Evolutionary conservation across 805 yeast species (phyloP), one percentile per base, ranked within the genome.

Genomic region (Ogataea ramenticola): DNA sequence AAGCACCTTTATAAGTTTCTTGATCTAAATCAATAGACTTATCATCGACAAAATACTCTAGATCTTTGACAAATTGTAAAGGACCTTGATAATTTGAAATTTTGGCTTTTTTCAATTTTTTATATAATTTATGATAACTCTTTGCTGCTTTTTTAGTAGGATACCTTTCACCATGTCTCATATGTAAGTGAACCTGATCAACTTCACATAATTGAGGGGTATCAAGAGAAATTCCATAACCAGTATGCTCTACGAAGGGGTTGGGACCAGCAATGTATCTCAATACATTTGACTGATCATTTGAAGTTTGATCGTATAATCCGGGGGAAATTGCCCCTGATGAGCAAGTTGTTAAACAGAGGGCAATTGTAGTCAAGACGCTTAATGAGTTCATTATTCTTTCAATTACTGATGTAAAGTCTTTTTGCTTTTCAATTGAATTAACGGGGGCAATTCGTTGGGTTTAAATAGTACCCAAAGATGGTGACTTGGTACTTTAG

Each of bases 161-260:
- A 55, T 70, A 84, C 50, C 95, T 68, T 60, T 86, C 93, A 19
- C 91, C 95, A 56, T 87, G 95, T 55, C 96, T 74, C 51, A 80
- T 79, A 42, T 83, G 63, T 20, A 84, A 62, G 51, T 82, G 88
- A 10, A 83, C 86, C 60, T 84, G 91, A 51, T 76, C 77, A 44
- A 80, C 66, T 6, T 61, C 53, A 60, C 86, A 80, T 38, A 66
- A 66, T 9, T 60, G 65, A 31, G 84, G 82, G 1, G 67, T 50
- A 10, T 65, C 75, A 19, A 69, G 57, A 15, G 73, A 62, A 34
- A 80, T 70, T 3, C 84, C 85, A 51, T 60, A 74, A 1, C 83
- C 83, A 3, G 64, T 60, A 41, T 66, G 68, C 42, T 71, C 70
- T 31, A 73, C 62, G 50, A 74, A 79, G 7, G 86, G 86, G 1